Conservation (phyloP, 768 basidiomycete genomes). For the Amanita rimosa region DNA sequence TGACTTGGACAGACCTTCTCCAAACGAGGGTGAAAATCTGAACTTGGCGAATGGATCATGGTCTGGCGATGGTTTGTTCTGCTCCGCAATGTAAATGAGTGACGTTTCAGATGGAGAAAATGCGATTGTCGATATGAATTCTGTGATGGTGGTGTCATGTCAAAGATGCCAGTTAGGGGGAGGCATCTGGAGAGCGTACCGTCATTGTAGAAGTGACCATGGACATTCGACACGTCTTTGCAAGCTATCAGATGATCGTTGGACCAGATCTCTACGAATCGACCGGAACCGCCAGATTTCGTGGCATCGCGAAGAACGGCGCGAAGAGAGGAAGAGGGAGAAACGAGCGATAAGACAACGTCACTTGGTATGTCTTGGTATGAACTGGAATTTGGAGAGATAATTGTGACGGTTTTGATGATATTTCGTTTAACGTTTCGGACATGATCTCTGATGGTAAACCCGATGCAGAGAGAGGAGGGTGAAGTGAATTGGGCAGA, state of each 20-base stretch:
- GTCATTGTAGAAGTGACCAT: slow-evolving; percentile 52
- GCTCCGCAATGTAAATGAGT: slow-evolving; percentile 53
- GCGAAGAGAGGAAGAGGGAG: slow-evolving; percentile 15
- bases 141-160: slow-evolving; percentile 18
- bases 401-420: slow-evolving; percentile 21
- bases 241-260: slow-evolving; percentile 30
- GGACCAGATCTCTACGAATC: slow-evolving; percentile 52
- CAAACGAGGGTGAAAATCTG: slow-evolving; percentile 46
- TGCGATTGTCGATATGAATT: slow-evolving; percentile 35
- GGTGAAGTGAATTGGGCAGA: slow-evolving; percentile 20
- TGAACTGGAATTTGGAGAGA: slow-evolving; percentile 12
- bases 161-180: neutral
- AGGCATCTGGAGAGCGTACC: slow-evolving; percentile 13
- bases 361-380: slow-evolving; percentile 28
- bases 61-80: slow-evolving; percentile 20
- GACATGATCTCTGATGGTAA: slow-evolving; percentile 37
- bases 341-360: slow-evolving; percentile 28
- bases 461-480: slow-evolving; percentile 31
- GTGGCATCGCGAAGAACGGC: slow-evolving; percentile 33
- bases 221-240: slow-evolving; percentile 44
- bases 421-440: slow-evolving; percentile 36
- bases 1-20: slow-evolving; percentile 45
- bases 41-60: slow-evolving; percentile 33
- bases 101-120: slow-evolving; percentile 44
- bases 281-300: slow-evolving; percentile 26